Conservation (phyloP, 768 basidiomycete genomes). For the Mycena rebaudengoi region DNA sequence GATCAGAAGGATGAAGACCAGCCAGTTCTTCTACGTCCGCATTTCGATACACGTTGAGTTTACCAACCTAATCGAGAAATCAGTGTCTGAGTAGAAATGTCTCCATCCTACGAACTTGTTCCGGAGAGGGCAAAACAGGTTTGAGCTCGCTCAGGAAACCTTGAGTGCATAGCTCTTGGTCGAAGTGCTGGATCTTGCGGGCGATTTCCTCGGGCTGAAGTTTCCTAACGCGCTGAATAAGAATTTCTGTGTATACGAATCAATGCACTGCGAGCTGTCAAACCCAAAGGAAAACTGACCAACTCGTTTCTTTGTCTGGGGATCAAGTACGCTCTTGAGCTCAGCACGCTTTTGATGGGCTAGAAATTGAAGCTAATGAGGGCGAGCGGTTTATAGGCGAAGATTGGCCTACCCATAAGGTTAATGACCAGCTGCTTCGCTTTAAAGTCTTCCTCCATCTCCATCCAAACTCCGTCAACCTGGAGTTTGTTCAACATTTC, state of each 20-base stretch:
- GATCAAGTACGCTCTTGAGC: conserved; percentile 89
- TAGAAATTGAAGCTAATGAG: conserved; percentile 43
- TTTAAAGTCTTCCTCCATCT: conserved; percentile 99
- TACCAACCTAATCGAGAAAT: conserved; percentile 67
- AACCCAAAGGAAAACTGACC: conserved; percentile 61
- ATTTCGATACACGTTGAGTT: conserved; percentile 89
- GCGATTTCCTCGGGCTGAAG: conserved; percentile 89
- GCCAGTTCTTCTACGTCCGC: conserved; percentile 88
- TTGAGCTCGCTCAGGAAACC: conserved; percentile 90
- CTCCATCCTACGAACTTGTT: conserved; percentile 63
- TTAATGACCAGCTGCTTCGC: conserved; percentile 94
- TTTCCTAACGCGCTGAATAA: conserved; percentile 87
- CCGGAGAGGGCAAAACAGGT: conserved; percentile 88
- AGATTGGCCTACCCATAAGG: conserved; percentile 71
- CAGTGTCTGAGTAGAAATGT: neutral
- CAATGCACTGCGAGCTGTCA: neutral
- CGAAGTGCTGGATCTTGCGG: conserved; percentile 84
- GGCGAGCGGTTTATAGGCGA: neutral
- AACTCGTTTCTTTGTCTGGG: conserved; percentile 92
- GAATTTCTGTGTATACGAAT: conserved; percentile 71
- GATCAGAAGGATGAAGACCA: conserved; percentile 91
- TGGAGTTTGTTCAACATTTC: conserved; percentile 87
- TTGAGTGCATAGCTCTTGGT: conserved; percentile 86
- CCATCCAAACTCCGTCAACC: conserved; percentile 87
- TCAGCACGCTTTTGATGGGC: conserved; percentile 89